These are phyloP conservation scores for Garcia nutans DNA, from an alignment of 345 rosid genomes.

Conservation along the genomic window DNA sequence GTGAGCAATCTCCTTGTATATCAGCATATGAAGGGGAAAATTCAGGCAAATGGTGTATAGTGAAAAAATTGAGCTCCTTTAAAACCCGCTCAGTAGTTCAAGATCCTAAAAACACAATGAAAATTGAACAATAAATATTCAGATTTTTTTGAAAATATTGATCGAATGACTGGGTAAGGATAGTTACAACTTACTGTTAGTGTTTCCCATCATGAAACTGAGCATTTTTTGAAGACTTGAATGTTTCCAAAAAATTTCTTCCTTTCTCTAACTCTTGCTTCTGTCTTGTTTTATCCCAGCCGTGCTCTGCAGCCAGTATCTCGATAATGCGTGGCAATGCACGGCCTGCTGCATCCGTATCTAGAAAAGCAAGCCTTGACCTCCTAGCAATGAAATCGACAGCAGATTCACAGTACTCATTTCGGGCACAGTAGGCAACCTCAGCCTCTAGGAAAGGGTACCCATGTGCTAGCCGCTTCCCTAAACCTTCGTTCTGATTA, in stretches of 20 bases:
- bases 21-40: conserved; percentile 5
- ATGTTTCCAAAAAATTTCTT: conserved; percentile 69
- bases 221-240: conserved; percentile 89
- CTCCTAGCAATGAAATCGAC: conserved; percentile 94
- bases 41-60: neutral
- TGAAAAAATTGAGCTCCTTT: conserved; percentile 10
- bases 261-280: conserved; percentile 65
- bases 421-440: conserved; percentile 83
- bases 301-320: conserved; percentile 69
- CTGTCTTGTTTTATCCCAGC: conserved; percentile 74
- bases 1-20: conserved; percentile 5
- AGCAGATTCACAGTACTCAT: conserved; percentile 89
- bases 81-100: conserved; percentile 13
- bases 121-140: neutral
- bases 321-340: conserved; percentile 80
- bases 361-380: conserved; percentile 89
- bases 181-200: conserved; percentile 35
- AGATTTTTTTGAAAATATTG: neutral
- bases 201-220: conserved; percentile 93
- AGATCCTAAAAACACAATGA: conserved; percentile 21
- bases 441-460: conserved; percentile 69
- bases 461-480: conserved; percentile 91
- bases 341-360: conserved; percentile 84
- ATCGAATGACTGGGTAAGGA: neutral
- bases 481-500: conserved; percentile 74